Conservation (phyloP, 768 basidiomycete species). For the Lentinula guzmanii region DNA sequence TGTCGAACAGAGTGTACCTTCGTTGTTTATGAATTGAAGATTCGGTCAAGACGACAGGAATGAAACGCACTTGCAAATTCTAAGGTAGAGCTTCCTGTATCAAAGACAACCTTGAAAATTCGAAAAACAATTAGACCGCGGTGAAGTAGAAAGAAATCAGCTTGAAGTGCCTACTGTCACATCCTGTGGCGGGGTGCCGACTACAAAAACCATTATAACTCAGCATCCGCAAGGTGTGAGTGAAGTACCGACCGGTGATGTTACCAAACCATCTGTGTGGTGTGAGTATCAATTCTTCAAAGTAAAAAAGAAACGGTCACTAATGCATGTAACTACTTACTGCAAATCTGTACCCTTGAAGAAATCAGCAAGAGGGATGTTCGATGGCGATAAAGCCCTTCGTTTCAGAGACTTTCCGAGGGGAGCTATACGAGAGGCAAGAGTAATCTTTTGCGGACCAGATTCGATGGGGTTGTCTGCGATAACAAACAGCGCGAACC, state of each 20-base stretch:
- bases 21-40: slow-evolving; percentile 5
- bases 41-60: not conserved
- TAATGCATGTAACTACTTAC: slow-evolving; percentile 20
- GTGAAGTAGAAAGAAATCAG: not conserved
- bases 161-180: slow-evolving; percentile 24
- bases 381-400: slow-evolving; percentile 30
- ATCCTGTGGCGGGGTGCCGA: slow-evolving; percentile 50
- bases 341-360: slow-evolving; percentile 56
- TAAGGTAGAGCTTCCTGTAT: slow-evolving; percentile 45
- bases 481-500: not conserved
- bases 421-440: slow-evolving; percentile 20
- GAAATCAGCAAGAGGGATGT: slow-evolving; percentile 44
- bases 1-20: slow-evolving; percentile 40
- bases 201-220: slow-evolving; percentile 14
- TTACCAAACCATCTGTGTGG: slow-evolving; percentile 43
- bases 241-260: slow-evolving; percentile 29
- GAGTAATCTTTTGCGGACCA: slow-evolving; percentile 24
- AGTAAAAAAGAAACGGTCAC: not conserved
- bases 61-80: slow-evolving; percentile 40
- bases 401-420: slow-evolving; percentile 19
- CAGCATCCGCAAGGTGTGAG: not conserved
- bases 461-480: slow-evolving; percentile 7
- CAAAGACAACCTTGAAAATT: slow-evolving; percentile 43
- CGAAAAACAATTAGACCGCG: not conserved
- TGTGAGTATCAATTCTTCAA: not conserved